Conservation (phyloP, 1,284 basidiomycete species). For the Cryptococcus sp. region DNA sequence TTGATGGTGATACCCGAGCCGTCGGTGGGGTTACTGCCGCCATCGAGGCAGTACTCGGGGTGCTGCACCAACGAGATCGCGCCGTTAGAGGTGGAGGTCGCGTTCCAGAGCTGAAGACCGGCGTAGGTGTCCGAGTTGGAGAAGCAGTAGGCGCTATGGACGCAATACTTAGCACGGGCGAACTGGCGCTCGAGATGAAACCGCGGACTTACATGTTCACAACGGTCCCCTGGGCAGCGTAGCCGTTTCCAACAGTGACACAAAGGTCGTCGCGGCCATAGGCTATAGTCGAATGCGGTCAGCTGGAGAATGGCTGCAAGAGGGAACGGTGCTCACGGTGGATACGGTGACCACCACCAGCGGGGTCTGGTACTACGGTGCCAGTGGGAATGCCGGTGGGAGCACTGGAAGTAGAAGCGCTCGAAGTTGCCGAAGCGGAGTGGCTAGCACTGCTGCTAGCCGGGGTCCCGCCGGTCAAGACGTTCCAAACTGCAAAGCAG, state of each 20-base stretch:
- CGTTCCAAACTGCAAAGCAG: neutral
- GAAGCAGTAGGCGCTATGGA: slow-evolving; percentile 11
- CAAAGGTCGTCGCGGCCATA: slow-evolving; percentile 9
- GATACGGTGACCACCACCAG: slow-evolving; percentile 2
- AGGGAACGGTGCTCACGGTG: neutral
- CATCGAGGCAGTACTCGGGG: slow-evolving; percentile 26
- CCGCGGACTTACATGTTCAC: neutral
- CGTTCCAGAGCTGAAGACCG: slow-evolving; percentile 10
- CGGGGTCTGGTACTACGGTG: neutral
- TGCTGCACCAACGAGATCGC: no score
- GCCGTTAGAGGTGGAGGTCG: neutral
- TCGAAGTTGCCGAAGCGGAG: neutral
- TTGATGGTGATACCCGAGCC: neutral
- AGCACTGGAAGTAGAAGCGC: neutral
- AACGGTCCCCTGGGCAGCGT: neutral
- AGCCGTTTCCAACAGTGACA: slow-evolving; percentile 8
- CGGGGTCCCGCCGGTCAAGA: no score
- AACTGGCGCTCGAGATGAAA: neutral
- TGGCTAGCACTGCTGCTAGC: neutral
- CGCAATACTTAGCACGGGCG: neutral
- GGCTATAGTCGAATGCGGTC: neutral
- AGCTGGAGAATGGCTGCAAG: neutral
- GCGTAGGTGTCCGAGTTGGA: slow-evolving; percentile 3
- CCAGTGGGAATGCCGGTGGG: neutral
- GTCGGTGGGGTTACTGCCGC: slow-evolving; percentile 16